phyloP scores from a whole-genome alignment of 345 rosid genomes.

The Citrus australasica region DNA sequence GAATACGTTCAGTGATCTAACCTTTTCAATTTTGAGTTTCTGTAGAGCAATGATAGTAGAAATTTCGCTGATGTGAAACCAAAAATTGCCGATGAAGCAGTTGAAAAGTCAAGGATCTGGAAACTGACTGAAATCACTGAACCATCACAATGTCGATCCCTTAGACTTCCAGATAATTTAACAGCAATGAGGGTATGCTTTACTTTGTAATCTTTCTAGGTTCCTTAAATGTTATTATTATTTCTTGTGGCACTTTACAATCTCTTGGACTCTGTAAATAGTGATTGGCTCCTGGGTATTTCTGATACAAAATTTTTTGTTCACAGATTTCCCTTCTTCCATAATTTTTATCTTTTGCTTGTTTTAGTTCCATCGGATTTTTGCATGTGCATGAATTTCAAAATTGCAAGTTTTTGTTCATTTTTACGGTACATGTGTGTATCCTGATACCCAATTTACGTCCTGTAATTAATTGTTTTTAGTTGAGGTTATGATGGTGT shows the following conservation, averaged over 20 bases:
- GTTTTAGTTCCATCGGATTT: background rate
- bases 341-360: background rate
- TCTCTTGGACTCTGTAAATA: background rate
- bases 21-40: constrained; percentile 17
- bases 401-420: background rate
- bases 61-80: constrained; percentile 62
- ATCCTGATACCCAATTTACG: background rate
- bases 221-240: background rate
- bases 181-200: constrained; percentile 54
- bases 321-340: background rate
- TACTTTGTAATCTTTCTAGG: background rate
- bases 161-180: constrained; percentile 61
- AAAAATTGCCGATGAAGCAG: constrained; percentile 52
- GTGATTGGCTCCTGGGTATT: background rate
- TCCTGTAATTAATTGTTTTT: background rate
- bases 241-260: background rate
- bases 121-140: constrained; percentile 73
- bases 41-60: constrained; percentile 52
- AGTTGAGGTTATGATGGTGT: background rate
- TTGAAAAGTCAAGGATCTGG: constrained; percentile 64
- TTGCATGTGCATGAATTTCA: background rate
- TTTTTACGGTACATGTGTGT: background rate
- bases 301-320: background rate
- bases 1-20: background rate
- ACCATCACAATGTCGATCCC: constrained; percentile 62